Percentiles rank a stretch among this genome's conserved stretches.
These are phyloP conservation scores for Agaricus blazei DNA, from an alignment of 768 basidiomycete genomes.

Conservation along the genomic window DNA sequence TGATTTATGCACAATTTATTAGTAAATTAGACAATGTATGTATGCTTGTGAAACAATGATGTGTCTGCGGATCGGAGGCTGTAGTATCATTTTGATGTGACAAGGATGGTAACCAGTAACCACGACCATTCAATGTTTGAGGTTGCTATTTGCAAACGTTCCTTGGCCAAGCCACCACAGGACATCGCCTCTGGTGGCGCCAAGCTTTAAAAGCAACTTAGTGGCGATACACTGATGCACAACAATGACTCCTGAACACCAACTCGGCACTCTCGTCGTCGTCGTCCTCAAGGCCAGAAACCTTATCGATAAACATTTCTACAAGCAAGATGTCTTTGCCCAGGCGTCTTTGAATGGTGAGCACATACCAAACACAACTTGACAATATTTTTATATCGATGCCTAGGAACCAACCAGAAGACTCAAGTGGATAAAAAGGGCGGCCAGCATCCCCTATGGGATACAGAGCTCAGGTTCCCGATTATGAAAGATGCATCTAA, in stretches of 20 bases:
- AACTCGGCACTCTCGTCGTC: conserved; percentile 79
- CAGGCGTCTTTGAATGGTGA: conserved; percentile 53
- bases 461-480: conserved; percentile 78
- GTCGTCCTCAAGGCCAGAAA: conserved; percentile 85
- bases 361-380: conserved; percentile 7
- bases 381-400: background rate
- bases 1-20: background rate
- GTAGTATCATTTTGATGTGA: no score
- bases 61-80: no score
- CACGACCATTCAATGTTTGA: no score
- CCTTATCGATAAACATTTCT: conserved; percentile 78
- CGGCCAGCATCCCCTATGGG: conserved; percentile 93
- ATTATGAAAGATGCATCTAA: conserved; percentile 52
- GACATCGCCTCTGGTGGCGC: background rate
- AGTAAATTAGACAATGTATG: background rate
- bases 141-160: no score
- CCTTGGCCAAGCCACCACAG: no score
- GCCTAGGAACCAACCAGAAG: conserved; percentile 52
- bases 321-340: conserved; percentile 89
- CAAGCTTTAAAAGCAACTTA: conserved; percentile 6
- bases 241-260: conserved; percentile 32
- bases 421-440: conserved; percentile 78
- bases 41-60: background rate
- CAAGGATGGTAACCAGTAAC: no score
- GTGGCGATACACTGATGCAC: conserved; percentile 10